Base-by-base conservation (phyloP, 352 stramenopile species). In the Globisporangium canariense region DNA sequence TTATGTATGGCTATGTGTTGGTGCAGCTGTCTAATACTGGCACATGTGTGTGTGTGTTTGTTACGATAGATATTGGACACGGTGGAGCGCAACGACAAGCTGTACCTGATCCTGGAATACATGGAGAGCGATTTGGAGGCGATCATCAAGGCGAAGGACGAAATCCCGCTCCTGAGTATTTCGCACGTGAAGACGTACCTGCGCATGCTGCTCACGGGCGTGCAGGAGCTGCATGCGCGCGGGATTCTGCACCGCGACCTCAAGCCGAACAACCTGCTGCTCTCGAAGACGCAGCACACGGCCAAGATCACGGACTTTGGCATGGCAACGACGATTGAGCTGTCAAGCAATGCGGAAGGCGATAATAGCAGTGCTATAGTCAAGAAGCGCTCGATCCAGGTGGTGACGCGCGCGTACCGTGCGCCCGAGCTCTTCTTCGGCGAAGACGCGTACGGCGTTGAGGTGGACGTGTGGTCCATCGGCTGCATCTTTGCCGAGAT, bases 261-360 rank as follows among this genome's bases (percentile, higher is more conserved):
- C 32, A 94, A 94, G 65, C 86, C 86, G 43, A 92, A 93, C 74
- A 93, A 94, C 49, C 57, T 93, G 38, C 65, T 94, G 58, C 66
- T 93, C 46, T 81, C 73, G 11, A 70, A 72, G 45, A 60, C 69
- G 43, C 71, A 75, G 34, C 56, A 68, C 13, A 65, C 73, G 11
- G 80, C 77, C 51, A 94, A 91, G 73, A 83, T 93, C 64, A 81
- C 80, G n/a, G 86, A 94, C 65, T 91, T 94, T 67, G 86, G 86
- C 40, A 90, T 94, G 83, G 86, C 86, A 0, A 85, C 77, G 9
- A 51, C 77, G 11, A 28, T 80, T 4, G 14, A 58, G 59, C 13
- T 66, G 71, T 45, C 47, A 56, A 41, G 45, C 61, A 2, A 58
- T 3, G 14, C 55, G 0, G 62, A 61, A 47, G 58, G 60, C 25